Conservation (phyloP, 139 green algal genomes). For the Deuterostichococcus epilithicus region DNA sequence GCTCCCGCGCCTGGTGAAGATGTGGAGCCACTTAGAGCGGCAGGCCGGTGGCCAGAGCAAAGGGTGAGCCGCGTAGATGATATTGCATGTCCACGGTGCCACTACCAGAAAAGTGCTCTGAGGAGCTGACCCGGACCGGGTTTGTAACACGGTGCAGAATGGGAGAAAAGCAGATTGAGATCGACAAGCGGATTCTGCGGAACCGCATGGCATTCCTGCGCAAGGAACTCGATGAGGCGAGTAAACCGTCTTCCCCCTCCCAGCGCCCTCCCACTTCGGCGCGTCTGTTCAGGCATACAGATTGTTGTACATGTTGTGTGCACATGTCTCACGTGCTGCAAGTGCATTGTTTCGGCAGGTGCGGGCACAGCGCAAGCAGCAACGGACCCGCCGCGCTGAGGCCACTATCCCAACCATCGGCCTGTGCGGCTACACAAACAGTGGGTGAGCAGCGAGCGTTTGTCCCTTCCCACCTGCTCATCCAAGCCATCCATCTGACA, state of each 20-base stretch:
- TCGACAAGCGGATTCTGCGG: conserved; percentile 90
- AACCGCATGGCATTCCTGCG: conserved; percentile 45
- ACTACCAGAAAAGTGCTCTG: too few relatives aligned
- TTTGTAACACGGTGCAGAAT: too few relatives aligned
- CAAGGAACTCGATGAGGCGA: conserved; percentile 66
- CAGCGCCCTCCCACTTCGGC: not conserved
- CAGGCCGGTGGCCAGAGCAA: conserved; percentile 67
- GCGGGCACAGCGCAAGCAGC: conserved; percentile 58
- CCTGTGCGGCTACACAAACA: conserved; percentile 96
- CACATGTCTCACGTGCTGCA: too few relatives aligned
- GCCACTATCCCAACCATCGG: conserved; percentile 79
- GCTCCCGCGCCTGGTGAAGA: conserved; percentile 89
- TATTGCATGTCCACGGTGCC: conserved; percentile 36
- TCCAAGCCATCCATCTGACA: too few relatives aligned
- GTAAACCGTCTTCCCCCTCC: not conserved
- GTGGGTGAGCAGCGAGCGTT: conserved; percentile 11
- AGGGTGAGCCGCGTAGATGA: too few relatives aligned
- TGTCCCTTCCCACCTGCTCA: too few relatives aligned
- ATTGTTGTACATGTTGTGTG: too few relatives aligned
- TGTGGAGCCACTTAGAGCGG: conserved; percentile 97
- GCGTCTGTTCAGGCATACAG: not conserved
- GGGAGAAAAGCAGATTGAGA: conserved; percentile 99
- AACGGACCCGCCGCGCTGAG: conserved; percentile 56
- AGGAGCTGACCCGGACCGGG: too few relatives aligned
- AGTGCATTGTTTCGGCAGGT: conserved; percentile 40